phyloP scores from a whole-genome alignment of 2,329 filamentous ascomycete genomes.

The Rutstroemia sp. region DNA sequence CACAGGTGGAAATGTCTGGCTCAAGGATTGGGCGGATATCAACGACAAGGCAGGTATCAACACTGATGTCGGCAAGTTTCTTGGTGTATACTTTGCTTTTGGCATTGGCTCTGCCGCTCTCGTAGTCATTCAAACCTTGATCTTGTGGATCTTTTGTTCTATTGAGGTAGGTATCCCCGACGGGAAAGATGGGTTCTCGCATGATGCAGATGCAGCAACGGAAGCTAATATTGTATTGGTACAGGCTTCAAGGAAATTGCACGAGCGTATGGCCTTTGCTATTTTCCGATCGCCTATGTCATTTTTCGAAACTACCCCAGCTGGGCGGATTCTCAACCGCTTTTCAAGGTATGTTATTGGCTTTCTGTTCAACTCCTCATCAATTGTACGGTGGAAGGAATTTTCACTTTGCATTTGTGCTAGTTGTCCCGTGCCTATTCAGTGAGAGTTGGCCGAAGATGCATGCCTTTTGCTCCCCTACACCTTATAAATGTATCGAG shows the following conservation, averaged over 20 bases:
- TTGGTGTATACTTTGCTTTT: constrained; percentile 93
- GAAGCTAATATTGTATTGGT: constrained; percentile 17
- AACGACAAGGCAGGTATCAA: constrained; percentile 66
- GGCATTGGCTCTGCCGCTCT: constrained; percentile 79
- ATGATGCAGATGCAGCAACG: constrained; percentile 13
- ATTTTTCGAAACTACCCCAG: constrained; percentile 77
- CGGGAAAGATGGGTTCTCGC: constrained; percentile 11
- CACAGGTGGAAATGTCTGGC: constrained; percentile 75
- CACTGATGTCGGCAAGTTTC: constrained; percentile 74
- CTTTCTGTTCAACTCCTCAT: neutral
- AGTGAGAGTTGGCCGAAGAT: neutral
- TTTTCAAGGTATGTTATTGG: constrained; percentile 68
- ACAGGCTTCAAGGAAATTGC: constrained; percentile 86
- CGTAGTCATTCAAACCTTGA: constrained; percentile 85
- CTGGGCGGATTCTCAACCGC: constrained; percentile 91
- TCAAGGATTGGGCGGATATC: constrained; percentile 83
- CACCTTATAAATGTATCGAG: neutral
- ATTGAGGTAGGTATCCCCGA: constrained; percentile 64
- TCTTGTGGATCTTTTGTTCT: constrained; percentile 98
- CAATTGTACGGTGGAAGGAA: neutral
- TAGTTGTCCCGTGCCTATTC: neutral
- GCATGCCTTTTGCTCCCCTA: neutral
- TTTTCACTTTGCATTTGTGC: neutral
- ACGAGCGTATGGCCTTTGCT: constrained; percentile 93
- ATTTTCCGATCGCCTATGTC: constrained; percentile 98